Percentiles rank a stretch among this genome's conserved stretches.
phyloP scores from a whole-genome alignment of 805 yeast species.

The Candida morakotiae region DNA sequence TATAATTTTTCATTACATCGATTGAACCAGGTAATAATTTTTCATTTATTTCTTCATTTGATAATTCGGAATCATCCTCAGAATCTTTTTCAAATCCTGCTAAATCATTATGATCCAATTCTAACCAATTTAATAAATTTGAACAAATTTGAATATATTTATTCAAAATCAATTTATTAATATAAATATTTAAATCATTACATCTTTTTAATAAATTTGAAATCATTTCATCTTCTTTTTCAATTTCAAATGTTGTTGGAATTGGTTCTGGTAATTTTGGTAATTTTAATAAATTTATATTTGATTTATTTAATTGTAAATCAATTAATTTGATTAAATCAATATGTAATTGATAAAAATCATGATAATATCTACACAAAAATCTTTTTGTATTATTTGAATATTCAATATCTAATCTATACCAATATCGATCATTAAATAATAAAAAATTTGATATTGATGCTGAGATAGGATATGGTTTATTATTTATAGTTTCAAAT shows the following conservation, averaged over 20 bases:
- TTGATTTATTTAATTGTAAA: slow-evolving; percentile 12
- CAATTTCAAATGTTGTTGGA: slow-evolving; percentile 9
- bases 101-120: slow-evolving; percentile 17
- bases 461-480: slow-evolving; percentile 14
- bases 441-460: slow-evolving; percentile 27
- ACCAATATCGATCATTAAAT: slow-evolving; percentile 27
- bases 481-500: slow-evolving; percentile 23
- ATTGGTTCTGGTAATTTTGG: slow-evolving; percentile 34
- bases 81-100: slow-evolving; percentile 24
- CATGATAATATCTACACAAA: slow-evolving; percentile 32
- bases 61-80: slow-evolving; percentile 7
- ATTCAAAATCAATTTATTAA: slow-evolving; percentile 19
- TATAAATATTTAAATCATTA: slow-evolving; percentile 24
- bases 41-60: slow-evolving; percentile 18
- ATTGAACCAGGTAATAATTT: slow-evolving; percentile 17
- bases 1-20: slow-evolving; percentile 18
- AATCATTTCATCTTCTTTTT: slow-evolving; percentile 6
- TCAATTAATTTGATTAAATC: slow-evolving; percentile 10
- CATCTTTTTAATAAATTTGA: slow-evolving; percentile 19
- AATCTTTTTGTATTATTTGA: slow-evolving; percentile 17
- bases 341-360: slow-evolving; percentile 33
- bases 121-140: slow-evolving; percentile 27
- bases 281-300: slow-evolving; percentile 10
- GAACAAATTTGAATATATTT: slow-evolving; percentile 23
- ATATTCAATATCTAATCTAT: slow-evolving; percentile 25